Evolutionary conservation across 208 protist genomes (phyloP).

Genomic region (Balamuthia mandrillaris): DNA sequence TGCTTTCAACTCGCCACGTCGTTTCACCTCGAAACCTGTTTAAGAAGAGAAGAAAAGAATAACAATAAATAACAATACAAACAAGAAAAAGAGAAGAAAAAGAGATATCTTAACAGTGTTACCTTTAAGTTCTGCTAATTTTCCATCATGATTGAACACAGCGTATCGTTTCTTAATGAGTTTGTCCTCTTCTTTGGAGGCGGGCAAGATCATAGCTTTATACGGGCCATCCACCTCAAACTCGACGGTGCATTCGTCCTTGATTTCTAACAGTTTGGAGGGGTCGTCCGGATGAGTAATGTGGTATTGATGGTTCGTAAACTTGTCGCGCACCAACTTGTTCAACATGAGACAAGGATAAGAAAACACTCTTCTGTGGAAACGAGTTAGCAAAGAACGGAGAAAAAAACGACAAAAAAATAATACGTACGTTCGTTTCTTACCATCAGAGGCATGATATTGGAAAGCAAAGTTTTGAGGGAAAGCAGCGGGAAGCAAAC

Average conservation of each 20-base stretch:
- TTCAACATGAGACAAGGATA: slow-evolving; percentile 99
- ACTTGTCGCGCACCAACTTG: slow-evolving; percentile 90
- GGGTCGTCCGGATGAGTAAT: slow-evolving; percentile 37
- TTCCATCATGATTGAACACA: slow-evolving; percentile 96
- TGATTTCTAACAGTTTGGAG: slow-evolving; percentile 39
- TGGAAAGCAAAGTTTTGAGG: slow-evolving; percentile 93
- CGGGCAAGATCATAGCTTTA: slow-evolving; percentile 97
- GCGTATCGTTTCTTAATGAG: slow-evolving; percentile 98
- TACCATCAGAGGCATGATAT: slow-evolving; percentile 42
- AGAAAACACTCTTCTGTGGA: slow-evolving; percentile 56
- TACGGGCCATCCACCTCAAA: slow-evolving; percentile 99
- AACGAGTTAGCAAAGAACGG: background rate
- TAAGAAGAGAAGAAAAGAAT: background rate
- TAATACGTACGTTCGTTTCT: background rate
- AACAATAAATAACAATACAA: background rate
- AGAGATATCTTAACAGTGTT: background rate
- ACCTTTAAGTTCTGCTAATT: slow-evolving; percentile 98
- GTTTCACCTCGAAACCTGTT: slow-evolving; percentile 98
- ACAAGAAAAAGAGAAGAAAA: background rate
- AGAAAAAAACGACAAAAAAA: background rate
- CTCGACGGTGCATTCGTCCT: slow-evolving; percentile 95
- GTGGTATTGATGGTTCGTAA: slow-evolving; percentile 99
- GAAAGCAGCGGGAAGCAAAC: slow-evolving; percentile 93
- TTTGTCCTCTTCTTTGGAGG: slow-evolving; percentile 96
- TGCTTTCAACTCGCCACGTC: slow-evolving; percentile 98